Base-by-base conservation (phyloP, 2,329 filamentous ascomycete species). In the Colletotrichum sidae region DNA sequence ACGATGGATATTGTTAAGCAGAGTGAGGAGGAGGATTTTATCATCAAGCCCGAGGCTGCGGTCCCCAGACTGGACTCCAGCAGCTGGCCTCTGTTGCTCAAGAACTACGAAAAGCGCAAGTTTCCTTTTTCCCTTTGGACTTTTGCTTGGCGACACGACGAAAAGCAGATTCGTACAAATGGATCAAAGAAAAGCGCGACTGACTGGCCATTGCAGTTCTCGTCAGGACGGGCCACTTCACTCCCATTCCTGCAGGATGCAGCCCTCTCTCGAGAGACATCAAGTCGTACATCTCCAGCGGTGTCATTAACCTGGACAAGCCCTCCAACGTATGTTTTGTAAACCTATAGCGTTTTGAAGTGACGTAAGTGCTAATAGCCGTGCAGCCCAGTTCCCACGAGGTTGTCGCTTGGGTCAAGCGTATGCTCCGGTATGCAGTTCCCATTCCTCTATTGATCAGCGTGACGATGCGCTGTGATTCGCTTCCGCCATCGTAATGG, bases 381-480 rank as follows among this genome's bases (percentile, higher is more conserved):
- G 42, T 10, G 34, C 42, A 68, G 67, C 67, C 67, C 57, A 59
- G 53, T 71, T 96, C 92, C 75, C 96, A 99, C 87, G 96, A 99
- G 86, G 96, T 99, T 71, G 96, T 99, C 76, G 95, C 96, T 71
- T 99, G 96, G 96, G 92, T 98, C 73, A 99, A 99, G 90, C 91
- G 95, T 74, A 98, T 98, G 75, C 86, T 99, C 61, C 90, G 92
- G 91, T 94, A 88, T 70, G 81, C 63, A 67, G 33, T 33, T 46
- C 11, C 54, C 51, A 13, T 46, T 51, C 46, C 41, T 54, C 41
- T 17, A 42, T 47, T 39, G 15, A 12, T 33, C 15, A 45, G 52
- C 17, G 25, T 44, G 35, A 34, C 63, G 38, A 57, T 52, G 41
- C 51, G 25, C 49, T 33, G 41, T 49, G 17, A 41, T 17, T 52